Percentiles rank a stretch among this genome's conserved stretches.
Evolutionary conservation across 1,284 basidiomycete genomes (phyloP).

Genomic region (Cystobasidiaceae sp.): DNA sequence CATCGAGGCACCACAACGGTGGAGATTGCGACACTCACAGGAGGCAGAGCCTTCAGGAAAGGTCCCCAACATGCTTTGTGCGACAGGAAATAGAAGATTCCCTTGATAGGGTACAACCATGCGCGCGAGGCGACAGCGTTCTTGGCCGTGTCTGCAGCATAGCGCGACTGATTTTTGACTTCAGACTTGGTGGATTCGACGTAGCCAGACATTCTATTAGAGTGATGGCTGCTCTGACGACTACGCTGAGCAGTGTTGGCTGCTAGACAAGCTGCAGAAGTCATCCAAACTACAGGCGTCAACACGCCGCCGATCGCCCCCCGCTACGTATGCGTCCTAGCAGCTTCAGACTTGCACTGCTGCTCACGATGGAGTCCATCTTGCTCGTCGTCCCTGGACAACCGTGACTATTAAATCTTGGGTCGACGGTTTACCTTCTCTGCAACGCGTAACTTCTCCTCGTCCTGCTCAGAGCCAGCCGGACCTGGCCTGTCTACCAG

Average conservation of each 20-base stretch:
- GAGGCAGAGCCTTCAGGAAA: conserved; percentile 25
- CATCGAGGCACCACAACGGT: neutral
- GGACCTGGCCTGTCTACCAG: too few species aligned
- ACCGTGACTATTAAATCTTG: too few species aligned
- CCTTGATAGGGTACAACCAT: conserved; percentile 25
- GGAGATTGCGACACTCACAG: conserved; percentile 5
- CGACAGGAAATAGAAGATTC: conserved; percentile 16
- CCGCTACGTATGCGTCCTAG: too few species aligned
- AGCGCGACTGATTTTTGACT: conserved; percentile 13
- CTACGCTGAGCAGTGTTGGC: too few species aligned
- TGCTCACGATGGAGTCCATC: too few species aligned
- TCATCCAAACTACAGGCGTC: too few species aligned
- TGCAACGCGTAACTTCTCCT: conserved; percentile 84
- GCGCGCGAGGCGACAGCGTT: conserved; percentile 23
- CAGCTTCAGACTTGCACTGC: too few species aligned
- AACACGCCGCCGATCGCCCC: too few species aligned
- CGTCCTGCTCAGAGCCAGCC: conserved; percentile 73
- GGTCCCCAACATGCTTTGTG: conserved; percentile 25
- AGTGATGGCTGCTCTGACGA: too few species aligned
- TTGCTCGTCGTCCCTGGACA: too few species aligned
- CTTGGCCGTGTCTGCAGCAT: conserved; percentile 13
- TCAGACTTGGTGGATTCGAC: conserved; percentile 22
- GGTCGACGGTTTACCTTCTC: too few species aligned
- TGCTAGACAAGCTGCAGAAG: too few species aligned
- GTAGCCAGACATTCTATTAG: conserved; percentile 31